Conservation (phyloP, 768 basidiomycete genomes). For the Agrocybe praecox region DNA sequence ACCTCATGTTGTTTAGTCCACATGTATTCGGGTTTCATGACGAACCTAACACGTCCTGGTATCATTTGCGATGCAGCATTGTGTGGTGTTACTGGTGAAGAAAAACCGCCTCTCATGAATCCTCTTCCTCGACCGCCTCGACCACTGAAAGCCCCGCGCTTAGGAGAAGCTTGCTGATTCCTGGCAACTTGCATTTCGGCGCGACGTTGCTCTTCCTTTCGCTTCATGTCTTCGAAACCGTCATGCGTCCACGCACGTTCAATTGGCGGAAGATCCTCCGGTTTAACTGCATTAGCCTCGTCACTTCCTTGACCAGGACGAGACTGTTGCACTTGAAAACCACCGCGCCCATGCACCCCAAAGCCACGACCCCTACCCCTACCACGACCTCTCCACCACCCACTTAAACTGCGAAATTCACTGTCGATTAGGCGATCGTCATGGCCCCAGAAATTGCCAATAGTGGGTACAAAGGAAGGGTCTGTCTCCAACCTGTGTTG, state of each 20-base stretch:
- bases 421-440: slow-evolving; percentile 89
- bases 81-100: slow-evolving; percentile 31
- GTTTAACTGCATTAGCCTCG: slow-evolving; percentile 11
- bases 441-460: slow-evolving; percentile 94
- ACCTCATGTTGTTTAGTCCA: slow-evolving; percentile 87
- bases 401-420: slow-evolving; percentile 78
- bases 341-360: slow-evolving; percentile 55
- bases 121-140: slow-evolving; percentile 33
- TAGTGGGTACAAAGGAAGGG: slow-evolving; percentile 87
- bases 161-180: slow-evolving; percentile 19
- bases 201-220: slow-evolving; percentile 62
- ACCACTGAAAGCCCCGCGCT: slow-evolving; percentile 42
- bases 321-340: slow-evolving; percentile 28
- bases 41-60: slow-evolving; percentile 62
- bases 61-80: slow-evolving; percentile 29
- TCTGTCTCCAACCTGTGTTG: slow-evolving; percentile 80
- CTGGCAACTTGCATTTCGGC: slow-evolving; percentile 24
- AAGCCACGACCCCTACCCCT: slow-evolving; percentile 50
- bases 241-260: slow-evolving; percentile 84
- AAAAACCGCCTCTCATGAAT: slow-evolving; percentile 42
- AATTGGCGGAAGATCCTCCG: slow-evolving; percentile 52
- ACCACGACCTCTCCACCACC: slow-evolving; percentile 76
- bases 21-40: slow-evolving; percentile 75
- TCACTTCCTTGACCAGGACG: slow-evolving; percentile 17
- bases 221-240: slow-evolving; percentile 87